Evolutionary conservation across 2,329 filamentous ascomycete species (phyloP).

Genomic region (Penicillium sp.): DNA sequence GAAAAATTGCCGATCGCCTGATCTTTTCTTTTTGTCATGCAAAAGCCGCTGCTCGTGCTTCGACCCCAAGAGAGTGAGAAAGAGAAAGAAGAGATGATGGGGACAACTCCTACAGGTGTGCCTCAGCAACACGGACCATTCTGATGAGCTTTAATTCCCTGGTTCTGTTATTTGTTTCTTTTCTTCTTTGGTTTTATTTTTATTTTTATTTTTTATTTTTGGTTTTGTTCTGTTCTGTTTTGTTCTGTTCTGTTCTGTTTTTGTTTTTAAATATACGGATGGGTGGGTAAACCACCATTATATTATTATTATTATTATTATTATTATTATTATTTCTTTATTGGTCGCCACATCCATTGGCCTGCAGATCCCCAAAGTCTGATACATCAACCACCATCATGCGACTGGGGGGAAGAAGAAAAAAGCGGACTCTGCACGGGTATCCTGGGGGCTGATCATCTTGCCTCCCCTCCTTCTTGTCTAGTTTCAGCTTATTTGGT

Average conservation of each 20-base stretch:
- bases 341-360: constrained; percentile 25
- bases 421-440: constrained; percentile 34
- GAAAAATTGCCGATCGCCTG: constrained; percentile 34
- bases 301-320: background rate
- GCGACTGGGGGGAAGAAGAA: constrained; percentile 27
- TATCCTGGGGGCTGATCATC: constrained; percentile 37
- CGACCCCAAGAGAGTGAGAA: constrained; percentile 15
- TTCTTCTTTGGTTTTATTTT: constrained; percentile 15
- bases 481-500: constrained; percentile 41
- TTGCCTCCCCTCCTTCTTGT: constrained; percentile 31
- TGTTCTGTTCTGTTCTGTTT: too few species aligned
- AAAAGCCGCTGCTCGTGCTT: constrained; percentile 29
- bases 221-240: background rate
- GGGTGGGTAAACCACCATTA: background rate
- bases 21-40: constrained; percentile 29
- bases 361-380: constrained; percentile 31
- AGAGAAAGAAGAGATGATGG: constrained; percentile 3
- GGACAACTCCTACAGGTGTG: constrained; percentile 20
- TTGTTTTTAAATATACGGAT: background rate
- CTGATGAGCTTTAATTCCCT: constrained; percentile 8
- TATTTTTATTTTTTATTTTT: background rate
- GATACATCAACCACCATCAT: constrained; percentile 37
- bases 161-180: background rate
- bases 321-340: constrained; percentile 7
- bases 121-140: constrained; percentile 24